Evolutionary conservation across 345 rosid genomes (phyloP), one percentile per base, ranked within the genome.

Genomic region (Salix purpurea): DNA sequence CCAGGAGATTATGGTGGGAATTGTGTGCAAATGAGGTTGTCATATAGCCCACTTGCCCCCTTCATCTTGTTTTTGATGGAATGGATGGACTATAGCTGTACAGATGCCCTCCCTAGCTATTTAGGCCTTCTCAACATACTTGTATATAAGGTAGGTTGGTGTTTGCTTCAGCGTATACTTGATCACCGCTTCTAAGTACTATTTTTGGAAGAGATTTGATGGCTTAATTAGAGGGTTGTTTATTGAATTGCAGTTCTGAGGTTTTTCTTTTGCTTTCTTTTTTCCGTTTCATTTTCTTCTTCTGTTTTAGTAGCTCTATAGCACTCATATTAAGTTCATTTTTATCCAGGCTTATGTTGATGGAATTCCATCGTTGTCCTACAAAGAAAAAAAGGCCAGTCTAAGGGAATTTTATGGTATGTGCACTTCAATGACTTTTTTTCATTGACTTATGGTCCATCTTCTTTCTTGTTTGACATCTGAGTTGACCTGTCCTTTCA

Each of bases 21-120:
- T 72, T 79, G 39, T 76, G 75, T 88, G 71, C 92, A 88, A 77
- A 88, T 91, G 93, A 86, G 83, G 78, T 76, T 91, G 77, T 86
- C 89, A 60, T 91, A 85, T 77, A 84, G 92, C 80, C 87, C 90
- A 5, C 67, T 88, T 76, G 93, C 92, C 9, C 93, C 87, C 6
- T 74, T 87, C 54, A 71, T 88, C 75, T 78, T 91, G 72, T 90
- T 84, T 83, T 76, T 88, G 77, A 76, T 88, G 46, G 89, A 90
- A 79, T 91, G 93, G 96, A 85, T 88, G 90, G 91, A 90, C 75
- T 90, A 75, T 78, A 83, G 92, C 15, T 90, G 89, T 78, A 89
- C 89, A 26, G 93, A 85, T 79, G 56, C 85, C 4, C 78, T 91
- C 26, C 91, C 91, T 34, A 84, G 74, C 64, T 87, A 74, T 70